Base-by-base conservation (phyloP, 148 eudicot genomes). In the Vaccinium macrocarpon region DNA sequence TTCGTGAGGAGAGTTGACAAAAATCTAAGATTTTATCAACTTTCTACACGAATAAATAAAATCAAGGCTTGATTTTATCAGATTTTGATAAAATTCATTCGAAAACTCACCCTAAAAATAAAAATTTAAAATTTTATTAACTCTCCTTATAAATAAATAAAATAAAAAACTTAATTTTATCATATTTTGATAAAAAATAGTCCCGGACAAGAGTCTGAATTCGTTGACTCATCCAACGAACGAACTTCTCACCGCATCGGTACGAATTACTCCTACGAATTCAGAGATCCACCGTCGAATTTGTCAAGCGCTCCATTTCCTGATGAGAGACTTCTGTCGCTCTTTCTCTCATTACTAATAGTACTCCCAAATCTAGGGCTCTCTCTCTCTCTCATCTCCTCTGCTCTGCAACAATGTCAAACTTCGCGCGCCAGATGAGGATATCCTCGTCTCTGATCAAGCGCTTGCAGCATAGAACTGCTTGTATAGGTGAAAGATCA, bases 371-470 rank as follows among this genome's bases (percentile, higher is more conserved):
- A 32, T 59, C 53, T 79, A 10, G 52, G 80, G 25, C 8, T 56
- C 38, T 61, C 27, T 35, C 51, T 55, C 50, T 8, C 32, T 6
- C 55, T 61, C 72, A 6, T 8, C 27, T 29, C 35, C 71, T 19
- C 23, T 11, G 27, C 15, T 10, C 18, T 19, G 70, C 53, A 11
- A 62, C 23, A 23, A 90, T 90, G 91, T 80, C 84, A 73, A 88
- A 82, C 81, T 84, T 84, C 52, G 82, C 80, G 81, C 83, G 87
- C 15, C 90, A 90, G 80, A 59, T 89, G 86, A 88, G 91, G 83
- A 82, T 94, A 6, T 89, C 93, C 1, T 89, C 95, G 80, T 87
- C 92, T 27, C 88, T 93, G 85, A 61, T 96, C 56, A 89, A 83
- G 84, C 93, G 93, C 12, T 74, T 89, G 59, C 89, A 81, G 78